phyloP scores from a whole-genome alignment of 805 yeast genomes.

The Kluyveromyces nonfermentans region DNA sequence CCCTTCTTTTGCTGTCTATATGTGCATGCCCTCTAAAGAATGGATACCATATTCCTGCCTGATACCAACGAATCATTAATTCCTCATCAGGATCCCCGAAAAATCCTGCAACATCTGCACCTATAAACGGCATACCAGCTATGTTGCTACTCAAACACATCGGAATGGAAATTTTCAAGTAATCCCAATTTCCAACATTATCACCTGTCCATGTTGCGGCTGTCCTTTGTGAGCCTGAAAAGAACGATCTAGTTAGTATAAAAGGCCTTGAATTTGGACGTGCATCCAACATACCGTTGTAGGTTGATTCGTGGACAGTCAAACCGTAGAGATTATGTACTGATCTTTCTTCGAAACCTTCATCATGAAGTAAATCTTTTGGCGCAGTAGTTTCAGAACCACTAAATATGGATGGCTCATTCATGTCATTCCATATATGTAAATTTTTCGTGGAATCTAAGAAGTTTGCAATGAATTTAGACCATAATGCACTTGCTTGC shows the following conservation, averaged over 20 bases:
- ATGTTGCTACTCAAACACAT: constrained; percentile 77
- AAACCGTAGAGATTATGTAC: constrained; percentile 81
- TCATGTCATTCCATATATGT: constrained; percentile 96
- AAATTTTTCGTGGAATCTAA: constrained; percentile 49
- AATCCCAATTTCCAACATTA: constrained; percentile 88
- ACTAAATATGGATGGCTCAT: constrained; percentile 88
- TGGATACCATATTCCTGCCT: constrained; percentile 92
- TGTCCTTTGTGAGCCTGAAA: constrained; percentile 83
- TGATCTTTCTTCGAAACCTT: constrained; percentile 83
- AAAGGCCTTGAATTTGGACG: constrained; percentile 61
- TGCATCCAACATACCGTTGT: constrained; percentile 43
- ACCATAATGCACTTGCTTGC: constrained; percentile 52
- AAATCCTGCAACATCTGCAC: constrained; percentile 97
- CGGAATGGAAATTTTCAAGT: constrained; percentile 69
- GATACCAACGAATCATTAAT: constrained; percentile 86
- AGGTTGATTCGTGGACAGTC: constrained; percentile 73
- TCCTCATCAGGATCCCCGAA: constrained; percentile 84
- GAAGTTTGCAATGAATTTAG: constrained; percentile 39
- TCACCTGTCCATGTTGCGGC: constrained; percentile 99
- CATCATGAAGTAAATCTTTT: constrained; percentile 68
- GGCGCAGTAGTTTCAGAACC: constrained; percentile 94
- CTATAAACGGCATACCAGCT: constrained; percentile 84
- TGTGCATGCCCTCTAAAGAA: constrained; percentile 97
- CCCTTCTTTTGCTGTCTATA: constrained; percentile 84
- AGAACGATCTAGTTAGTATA: constrained; percentile 76